Evolutionary conservation across 164 flowering plant genomes (phyloP).

Genomic region (Akebia trifoliata): DNA sequence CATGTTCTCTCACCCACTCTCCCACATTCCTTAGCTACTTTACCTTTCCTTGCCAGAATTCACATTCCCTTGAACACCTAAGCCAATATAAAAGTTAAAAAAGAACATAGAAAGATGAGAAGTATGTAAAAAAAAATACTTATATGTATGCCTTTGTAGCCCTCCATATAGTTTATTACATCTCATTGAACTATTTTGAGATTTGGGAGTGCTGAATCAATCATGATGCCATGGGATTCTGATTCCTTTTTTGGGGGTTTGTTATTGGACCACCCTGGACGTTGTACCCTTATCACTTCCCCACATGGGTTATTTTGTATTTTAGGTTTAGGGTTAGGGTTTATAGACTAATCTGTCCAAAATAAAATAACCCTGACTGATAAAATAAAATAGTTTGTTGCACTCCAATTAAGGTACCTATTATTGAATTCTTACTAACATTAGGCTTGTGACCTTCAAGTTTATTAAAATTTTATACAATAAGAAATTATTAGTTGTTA

Average conservation of each 20-base stretch:
- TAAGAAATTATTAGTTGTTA: too few relatives aligned
- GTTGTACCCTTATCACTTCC: conserved; percentile 7
- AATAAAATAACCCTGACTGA: too few relatives aligned
- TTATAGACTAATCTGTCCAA: too few relatives aligned
- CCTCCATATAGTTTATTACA: not conserved
- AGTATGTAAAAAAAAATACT: not conserved
- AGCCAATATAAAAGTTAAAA: not conserved
- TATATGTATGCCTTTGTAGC: too few relatives aligned
- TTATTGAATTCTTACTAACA: too few relatives aligned
- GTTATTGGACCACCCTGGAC: conserved; percentile 37
- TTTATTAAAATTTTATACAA: too few relatives aligned
- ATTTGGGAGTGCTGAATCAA: conserved; percentile 40
- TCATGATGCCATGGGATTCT: conserved; percentile 41
- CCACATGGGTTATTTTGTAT: conserved; percentile 6
- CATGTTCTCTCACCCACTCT: conserved; percentile 39
- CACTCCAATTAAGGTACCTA: too few relatives aligned
- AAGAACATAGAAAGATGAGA: not conserved
- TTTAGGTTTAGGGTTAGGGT: not conserved
- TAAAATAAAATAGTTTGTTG: too few relatives aligned
- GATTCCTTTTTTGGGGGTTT: conserved; percentile 28
- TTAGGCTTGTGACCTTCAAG: too few relatives aligned
- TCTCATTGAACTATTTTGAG: conserved; percentile 20
- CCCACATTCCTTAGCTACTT: conserved; percentile 30
- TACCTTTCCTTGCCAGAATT: not conserved
- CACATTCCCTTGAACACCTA: conserved; percentile 10